Base-by-base conservation (phyloP, 805 yeast species). In the Lachancea nothofagi region DNA sequence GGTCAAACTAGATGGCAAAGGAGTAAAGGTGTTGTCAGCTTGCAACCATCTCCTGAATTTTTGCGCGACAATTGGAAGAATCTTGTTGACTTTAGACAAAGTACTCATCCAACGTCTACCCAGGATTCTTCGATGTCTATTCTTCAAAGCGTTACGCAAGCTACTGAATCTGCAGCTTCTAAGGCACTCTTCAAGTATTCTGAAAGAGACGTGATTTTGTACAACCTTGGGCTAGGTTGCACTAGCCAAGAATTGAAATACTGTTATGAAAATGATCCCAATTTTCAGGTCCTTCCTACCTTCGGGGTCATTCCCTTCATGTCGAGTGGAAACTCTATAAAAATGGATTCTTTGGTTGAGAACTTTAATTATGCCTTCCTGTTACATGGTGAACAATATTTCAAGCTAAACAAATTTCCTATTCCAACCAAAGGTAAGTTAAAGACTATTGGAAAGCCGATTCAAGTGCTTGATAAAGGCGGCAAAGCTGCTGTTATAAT, bases 1-100 rank as follows among this genome's bases (percentile, higher is more conserved):
- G 97, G 95, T 55, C 77, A 78, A 64, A 89, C 96, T 29, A 77
- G 97, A 70, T 89, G 93, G 90, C 95, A 90, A 68, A 78, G 96
- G 61, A 81, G 95, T 40, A 78, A 80, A 47, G 97, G 98, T 51
- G 82, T 75, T 32, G 83, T 83, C 12, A 72, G 77, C 26, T 75
- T 72, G 45, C 53, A 50, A 19, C 51, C 53, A 31, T 77, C 74
- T 12, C 80, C 86, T 15, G 97, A 90, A 64, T 74, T 76, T 51
- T 68, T 90, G 44, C 69, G 72, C 40, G 82, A 80, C 37, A 69
- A 82, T 58, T 78, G 93, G 80, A 66, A 56, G 8, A 76, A 72
- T 28, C 74, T 89, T 46, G 67, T 71, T 43, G 81, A 86, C 65
- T 93, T 85, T 62, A 21, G 29, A 9, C 63, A 74, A 25, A 67